Evolutionary conservation across 2,329 filamentous ascomycete genomes (phyloP).

Genomic region (Mycogone perniciosa): DNA sequence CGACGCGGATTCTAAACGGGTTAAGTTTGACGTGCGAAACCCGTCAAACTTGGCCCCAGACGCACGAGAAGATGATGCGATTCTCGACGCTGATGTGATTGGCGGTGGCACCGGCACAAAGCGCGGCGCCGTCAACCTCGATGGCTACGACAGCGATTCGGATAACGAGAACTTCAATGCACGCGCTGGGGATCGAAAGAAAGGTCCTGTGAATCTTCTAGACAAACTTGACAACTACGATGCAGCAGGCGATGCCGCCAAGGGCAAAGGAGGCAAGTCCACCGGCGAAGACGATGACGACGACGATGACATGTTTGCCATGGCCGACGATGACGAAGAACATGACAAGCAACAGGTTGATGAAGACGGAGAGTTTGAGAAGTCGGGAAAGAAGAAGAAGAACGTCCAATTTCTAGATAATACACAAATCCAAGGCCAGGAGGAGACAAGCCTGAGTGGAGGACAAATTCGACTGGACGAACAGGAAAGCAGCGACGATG

Average conservation of each 20-base stretch:
- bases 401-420: conserved; percentile 55
- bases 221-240: conserved; percentile 52
- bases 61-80: conserved; percentile 60
- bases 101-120: conserved; percentile 73
- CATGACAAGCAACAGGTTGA: conserved; percentile 26
- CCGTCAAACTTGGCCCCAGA: conserved; percentile 86
- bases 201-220: conserved; percentile 42
- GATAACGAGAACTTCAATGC: conserved; percentile 82
- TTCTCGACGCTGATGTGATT: conserved; percentile 89
- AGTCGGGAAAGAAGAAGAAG: conserved; percentile 53
- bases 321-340: conserved; percentile 49
- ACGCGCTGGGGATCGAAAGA: conserved; percentile 56
- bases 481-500: conserved; percentile 53
- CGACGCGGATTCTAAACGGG: conserved; percentile 58
- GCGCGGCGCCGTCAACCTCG: conserved; percentile 89
- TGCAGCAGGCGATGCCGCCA: conserved; percentile 35
- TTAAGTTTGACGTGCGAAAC: conserved; percentile 90
- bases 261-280: conserved; percentile 11
- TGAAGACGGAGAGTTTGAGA: conserved; percentile 23
- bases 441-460: conserved; percentile 64
- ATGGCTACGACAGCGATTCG: conserved; percentile 94
- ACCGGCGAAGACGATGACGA: conserved; percentile 33
- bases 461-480: conserved; percentile 60
- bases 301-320: conserved; percentile 81
- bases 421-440: conserved; percentile 70